Conservation (phyloP, 148 eudicot genomes). For the Vaccinium corymbosum region DNA sequence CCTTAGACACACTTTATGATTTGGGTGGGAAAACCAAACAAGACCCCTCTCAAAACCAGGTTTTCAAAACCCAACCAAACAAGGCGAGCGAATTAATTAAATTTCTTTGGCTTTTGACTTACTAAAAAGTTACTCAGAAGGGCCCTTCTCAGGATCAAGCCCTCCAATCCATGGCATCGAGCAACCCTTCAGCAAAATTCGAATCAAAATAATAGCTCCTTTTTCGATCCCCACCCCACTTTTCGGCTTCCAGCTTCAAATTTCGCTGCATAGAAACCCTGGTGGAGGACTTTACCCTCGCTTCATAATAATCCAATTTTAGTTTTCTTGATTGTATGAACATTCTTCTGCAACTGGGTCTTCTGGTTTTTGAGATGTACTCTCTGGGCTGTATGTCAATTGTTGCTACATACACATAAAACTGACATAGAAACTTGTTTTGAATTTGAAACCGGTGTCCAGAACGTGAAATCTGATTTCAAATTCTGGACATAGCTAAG, state of each 20-base stretch:
- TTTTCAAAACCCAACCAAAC: too few species aligned
- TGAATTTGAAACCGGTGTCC: too few species aligned
- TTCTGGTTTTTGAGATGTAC: constrained; percentile 2
- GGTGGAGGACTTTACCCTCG: not conserved
- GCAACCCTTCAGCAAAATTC: not conserved
- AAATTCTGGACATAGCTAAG: too few species aligned
- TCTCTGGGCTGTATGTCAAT: not conserved
- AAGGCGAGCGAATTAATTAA: too few species aligned
- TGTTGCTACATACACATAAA: too few species aligned
- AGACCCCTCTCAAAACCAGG: too few species aligned
- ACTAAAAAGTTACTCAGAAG: not conserved
- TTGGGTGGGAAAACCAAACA: too few species aligned
- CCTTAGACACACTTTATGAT: too few species aligned
- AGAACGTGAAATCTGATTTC: too few species aligned
- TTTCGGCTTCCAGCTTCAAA: not conserved
- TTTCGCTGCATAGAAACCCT: not conserved
- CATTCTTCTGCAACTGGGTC: constrained; percentile 4
- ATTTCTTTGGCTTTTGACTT: not conserved
- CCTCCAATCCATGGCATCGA: not conserved
- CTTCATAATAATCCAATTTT: not conserved
- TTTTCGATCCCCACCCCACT: not conserved
- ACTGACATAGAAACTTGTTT: too few species aligned
- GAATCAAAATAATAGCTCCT: too few species aligned
- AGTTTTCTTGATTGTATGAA: not conserved
- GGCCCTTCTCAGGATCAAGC: not conserved